Evolutionary conservation across 2,329 filamentous ascomycete genomes (phyloP).

Genomic region (Orbilia blumenaviensis): DNA sequence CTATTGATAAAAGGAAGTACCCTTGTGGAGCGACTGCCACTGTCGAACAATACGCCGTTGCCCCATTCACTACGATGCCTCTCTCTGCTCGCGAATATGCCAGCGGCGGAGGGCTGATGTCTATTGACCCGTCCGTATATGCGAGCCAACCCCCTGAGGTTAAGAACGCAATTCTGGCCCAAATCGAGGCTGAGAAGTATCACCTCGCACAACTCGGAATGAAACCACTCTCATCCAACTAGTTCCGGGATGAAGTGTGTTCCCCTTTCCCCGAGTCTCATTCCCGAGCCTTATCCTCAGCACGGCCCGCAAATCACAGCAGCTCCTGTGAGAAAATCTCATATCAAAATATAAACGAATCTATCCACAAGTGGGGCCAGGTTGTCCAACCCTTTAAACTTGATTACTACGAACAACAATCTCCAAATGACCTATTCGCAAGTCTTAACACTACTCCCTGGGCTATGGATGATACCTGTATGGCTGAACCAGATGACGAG

Average conservation of each 20-base stretch:
- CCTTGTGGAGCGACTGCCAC: conserved; percentile 5
- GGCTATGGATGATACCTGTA: too few relatives aligned
- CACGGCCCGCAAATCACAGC: too few relatives aligned
- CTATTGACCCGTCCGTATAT: conserved; percentile 29
- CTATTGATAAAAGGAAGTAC: conserved; percentile 13
- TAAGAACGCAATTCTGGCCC: conserved; percentile 16
- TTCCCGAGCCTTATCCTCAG: too few relatives aligned
- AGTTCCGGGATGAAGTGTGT: conserved; percentile 14
- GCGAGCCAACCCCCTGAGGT: conserved; percentile 25
- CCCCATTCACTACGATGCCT: conserved; percentile 13
- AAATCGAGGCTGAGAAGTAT: conserved; percentile 25
- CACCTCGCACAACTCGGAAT: conserved; percentile 29
- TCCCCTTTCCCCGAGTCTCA: background rate
- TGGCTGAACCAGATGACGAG: too few relatives aligned
- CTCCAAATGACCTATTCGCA: too few relatives aligned
- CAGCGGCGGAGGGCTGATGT: background rate
- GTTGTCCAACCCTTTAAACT: too few relatives aligned
- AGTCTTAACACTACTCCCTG: too few relatives aligned
- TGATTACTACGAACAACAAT: too few relatives aligned
- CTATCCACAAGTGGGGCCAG: too few relatives aligned
- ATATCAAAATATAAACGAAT: too few relatives aligned
- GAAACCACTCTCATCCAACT: conserved; percentile 8
- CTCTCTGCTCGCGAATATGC: conserved; percentile 23
- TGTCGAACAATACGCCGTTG: conserved; percentile 14
- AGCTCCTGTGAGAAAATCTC: too few relatives aligned